A percentile compares a stretch with the other conserved stretches of the same genome.
Conservation (phyloP, 305 asterid species). For the Fraxinus nigra region DNA sequence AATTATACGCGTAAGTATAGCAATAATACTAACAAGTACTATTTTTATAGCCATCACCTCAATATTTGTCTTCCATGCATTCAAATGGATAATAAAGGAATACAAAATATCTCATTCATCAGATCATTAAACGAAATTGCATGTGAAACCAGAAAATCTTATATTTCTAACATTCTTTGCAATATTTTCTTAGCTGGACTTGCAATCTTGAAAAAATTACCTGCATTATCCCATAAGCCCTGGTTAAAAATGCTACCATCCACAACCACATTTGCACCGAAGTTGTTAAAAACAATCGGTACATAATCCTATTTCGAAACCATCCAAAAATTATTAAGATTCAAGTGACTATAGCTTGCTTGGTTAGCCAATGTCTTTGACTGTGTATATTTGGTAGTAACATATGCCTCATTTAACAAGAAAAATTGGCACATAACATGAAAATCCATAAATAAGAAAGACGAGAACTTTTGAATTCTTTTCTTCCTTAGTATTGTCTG, state of each 20-base stretch:
- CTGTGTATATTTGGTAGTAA: too few relatives aligned
- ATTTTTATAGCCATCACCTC: background rate
- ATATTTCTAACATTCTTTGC: too few relatives aligned
- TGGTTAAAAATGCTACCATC: constrained; percentile 64
- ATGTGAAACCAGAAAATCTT: too few relatives aligned
- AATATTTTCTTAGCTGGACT: too few relatives aligned
- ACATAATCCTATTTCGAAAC: constrained; percentile 51
- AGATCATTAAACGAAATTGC: too few relatives aligned
- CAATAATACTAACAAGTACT: background rate
- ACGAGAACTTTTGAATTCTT: too few relatives aligned
- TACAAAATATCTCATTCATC: background rate
- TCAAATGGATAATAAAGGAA: background rate
- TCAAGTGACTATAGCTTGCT: background rate
- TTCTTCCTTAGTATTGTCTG: too few relatives aligned
- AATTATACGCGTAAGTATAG: too few relatives aligned
- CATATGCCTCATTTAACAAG: too few relatives aligned
- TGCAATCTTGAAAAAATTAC: constrained; percentile 20
- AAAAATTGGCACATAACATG: too few relatives aligned
- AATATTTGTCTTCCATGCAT: background rate
- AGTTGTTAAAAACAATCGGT: constrained; percentile 63
- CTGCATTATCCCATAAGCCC: constrained; percentile 70
- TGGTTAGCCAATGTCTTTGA: too few relatives aligned
- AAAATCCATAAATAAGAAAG: too few relatives aligned
- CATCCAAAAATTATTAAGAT: background rate
- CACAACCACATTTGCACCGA: constrained; percentile 62